Conservation (phyloP, 2,329 filamentous ascomycete genomes). For the Akanthomyces lecanii region DNA sequence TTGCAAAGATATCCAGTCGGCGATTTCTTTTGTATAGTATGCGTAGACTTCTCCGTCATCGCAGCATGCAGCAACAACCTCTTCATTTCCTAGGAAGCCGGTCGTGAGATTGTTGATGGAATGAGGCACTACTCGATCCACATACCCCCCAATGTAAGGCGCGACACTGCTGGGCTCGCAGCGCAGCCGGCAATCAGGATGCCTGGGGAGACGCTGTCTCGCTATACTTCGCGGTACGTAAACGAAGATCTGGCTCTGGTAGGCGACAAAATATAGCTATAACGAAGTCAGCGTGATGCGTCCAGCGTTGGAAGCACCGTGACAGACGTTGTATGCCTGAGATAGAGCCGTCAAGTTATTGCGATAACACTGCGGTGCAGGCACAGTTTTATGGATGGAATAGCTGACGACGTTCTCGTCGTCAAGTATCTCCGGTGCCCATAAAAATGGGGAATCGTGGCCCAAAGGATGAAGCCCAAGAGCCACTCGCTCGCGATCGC, state of each 20-base stretch:
- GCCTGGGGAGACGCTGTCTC: slow-evolving; percentile 43
- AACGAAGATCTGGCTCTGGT: slow-evolving; percentile 53
- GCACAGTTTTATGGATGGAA: slow-evolving; percentile 6
- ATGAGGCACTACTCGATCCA: slow-evolving; percentile 52
- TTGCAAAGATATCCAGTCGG: slow-evolving; percentile 38
- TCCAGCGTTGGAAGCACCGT: neutral
- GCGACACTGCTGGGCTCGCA: slow-evolving; percentile 40
- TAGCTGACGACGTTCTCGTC: neutral
- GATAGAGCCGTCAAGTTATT: slow-evolving; percentile 57
- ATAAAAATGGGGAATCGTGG: slow-evolving; percentile 27
- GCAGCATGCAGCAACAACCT: slow-evolving; percentile 63
- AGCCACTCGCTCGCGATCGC: slow-evolving; percentile 32
- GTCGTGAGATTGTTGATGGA: slow-evolving; percentile 65
- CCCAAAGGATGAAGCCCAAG: slow-evolving; percentile 24
- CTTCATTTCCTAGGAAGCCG: slow-evolving; percentile 64
- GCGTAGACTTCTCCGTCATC: slow-evolving; percentile 74
- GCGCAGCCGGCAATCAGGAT: slow-evolving; percentile 48
- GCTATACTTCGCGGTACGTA: slow-evolving; percentile 46
- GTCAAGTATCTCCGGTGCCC: slow-evolving; percentile 25
- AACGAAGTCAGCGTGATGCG: slow-evolving; percentile 12
- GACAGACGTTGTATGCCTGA: slow-evolving; percentile 50
- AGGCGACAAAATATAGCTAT: slow-evolving; percentile 59
- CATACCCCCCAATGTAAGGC: slow-evolving; percentile 43
- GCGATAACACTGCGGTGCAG: slow-evolving; percentile 36
- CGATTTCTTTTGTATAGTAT: slow-evolving; percentile 59